Evolutionary conservation across 345 rosid species (phyloP).

Genomic region (Eucalyptus cloeziana): DNA sequence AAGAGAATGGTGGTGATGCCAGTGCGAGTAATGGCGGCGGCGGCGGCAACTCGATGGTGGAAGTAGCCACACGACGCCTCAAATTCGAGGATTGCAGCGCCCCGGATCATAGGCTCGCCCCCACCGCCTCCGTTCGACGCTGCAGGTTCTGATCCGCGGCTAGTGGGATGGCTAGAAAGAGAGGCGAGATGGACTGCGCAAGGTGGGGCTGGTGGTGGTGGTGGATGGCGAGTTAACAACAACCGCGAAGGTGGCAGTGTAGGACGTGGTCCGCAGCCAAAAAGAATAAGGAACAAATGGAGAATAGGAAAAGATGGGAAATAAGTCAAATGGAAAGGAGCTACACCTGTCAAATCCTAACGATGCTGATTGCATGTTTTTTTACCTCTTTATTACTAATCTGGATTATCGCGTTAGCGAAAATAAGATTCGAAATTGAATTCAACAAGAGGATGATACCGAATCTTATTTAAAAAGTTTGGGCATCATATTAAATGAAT

Average conservation of each 20-base stretch:
- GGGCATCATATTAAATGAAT: neutral
- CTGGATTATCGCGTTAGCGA: neutral
- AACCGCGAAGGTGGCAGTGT: neutral
- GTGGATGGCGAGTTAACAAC: neutral
- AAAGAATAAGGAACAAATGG: neutral
- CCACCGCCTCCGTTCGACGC: neutral
- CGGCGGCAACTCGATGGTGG: neutral
- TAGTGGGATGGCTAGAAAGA: neutral
- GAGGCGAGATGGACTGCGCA: neutral
- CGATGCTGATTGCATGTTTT: neutral
- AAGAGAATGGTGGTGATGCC: neutral
- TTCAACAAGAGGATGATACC: neutral
- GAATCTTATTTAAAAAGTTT: neutral
- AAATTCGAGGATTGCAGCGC: neutral
- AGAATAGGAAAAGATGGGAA: neutral
- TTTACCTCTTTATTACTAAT: neutral
- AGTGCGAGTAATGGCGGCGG: neutral
- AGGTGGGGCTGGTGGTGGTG: neutral
- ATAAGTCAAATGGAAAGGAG: neutral
- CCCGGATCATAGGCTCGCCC: neutral
- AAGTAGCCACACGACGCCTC: neutral
- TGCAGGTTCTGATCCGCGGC: neutral
- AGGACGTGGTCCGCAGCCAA: neutral
- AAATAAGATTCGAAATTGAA: neutral
- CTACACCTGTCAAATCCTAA: neutral